Evolutionary conservation across 2,329 filamentous ascomycete genomes (phyloP).

Genomic region (Microdochium paspali): DNA sequence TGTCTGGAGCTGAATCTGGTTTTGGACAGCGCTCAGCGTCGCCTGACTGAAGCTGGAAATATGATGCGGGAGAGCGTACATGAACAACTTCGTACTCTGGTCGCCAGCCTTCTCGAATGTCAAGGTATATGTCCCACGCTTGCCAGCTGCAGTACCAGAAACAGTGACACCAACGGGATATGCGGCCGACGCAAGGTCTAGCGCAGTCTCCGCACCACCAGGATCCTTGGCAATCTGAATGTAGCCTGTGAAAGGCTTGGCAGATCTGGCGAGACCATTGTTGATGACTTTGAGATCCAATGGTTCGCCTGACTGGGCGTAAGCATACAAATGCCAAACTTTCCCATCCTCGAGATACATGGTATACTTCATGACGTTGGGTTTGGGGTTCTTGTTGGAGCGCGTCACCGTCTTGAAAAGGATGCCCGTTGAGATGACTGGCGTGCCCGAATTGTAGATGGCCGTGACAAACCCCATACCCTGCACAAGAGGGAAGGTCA

Average conservation of each 20-base stretch:
- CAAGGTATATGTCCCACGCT: conserved; percentile 63
- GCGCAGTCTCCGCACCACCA: conserved; percentile 52
- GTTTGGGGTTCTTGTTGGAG: conserved; percentile 44
- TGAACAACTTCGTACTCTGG: conserved; percentile 51
- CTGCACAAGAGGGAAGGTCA: conserved; percentile 78
- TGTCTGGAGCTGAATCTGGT: conserved; percentile 58
- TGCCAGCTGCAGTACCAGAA: conserved; percentile 49
- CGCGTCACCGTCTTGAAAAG: conserved; percentile 62
- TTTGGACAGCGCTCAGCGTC: conserved; percentile 35
- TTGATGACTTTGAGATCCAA: conserved; percentile 61
- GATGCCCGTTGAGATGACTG: conserved; percentile 64
- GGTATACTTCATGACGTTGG: conserved; percentile 66
- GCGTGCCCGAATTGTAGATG: conserved; percentile 60
- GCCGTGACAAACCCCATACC: conserved; percentile 84
- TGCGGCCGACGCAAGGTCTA: conserved; percentile 67
- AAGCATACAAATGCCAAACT: conserved; percentile 75
- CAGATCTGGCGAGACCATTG: conserved; percentile 55
- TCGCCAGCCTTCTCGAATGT: conserved; percentile 64
- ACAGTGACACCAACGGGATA: conserved; percentile 60
- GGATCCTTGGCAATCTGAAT: conserved; percentile 80
- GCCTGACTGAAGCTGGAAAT: conserved; percentile 59
- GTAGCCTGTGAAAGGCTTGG: conserved; percentile 60
- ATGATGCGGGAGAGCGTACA: conserved; percentile 88
- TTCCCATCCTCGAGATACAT: conserved; percentile 62
- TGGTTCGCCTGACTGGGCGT: conserved; percentile 44